Evolutionary conservation across 2,329 filamentous ascomycete species (phyloP), one percentile per base, ranked within the genome.

Genomic region (Aspergillus calidoustus): DNA sequence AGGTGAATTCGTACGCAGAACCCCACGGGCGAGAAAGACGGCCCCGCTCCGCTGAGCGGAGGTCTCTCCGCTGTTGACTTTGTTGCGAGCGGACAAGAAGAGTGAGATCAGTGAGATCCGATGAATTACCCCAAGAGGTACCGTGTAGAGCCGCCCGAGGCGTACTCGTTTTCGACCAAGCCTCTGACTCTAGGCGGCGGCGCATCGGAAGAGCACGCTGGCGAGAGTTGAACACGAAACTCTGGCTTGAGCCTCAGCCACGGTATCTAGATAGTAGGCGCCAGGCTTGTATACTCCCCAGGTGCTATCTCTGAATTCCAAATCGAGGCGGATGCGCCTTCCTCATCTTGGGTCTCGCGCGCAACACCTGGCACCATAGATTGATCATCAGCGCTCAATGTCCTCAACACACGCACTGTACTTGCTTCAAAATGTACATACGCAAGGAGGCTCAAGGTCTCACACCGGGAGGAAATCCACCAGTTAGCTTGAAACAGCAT

Each of bases 41-140:
- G 55, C 55, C 55, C 47, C 55, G 55, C 55, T 52, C 47, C 55
- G 55, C 34, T 8, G 7, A 17, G 43, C 54, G 54, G 54, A 44
- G 23, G 43, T n/a, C 5, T 43, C 46, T 34, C 46, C 54, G 54
- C 13, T 57, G 47, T 19, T 4, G 25, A 7, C 31, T 11, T 44
- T 28, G 13, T 46, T 51, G 23, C 9, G 11, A n/a, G 51, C 23
- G 47, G 38, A 19, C 8, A 28, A 48, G 44, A 22, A 19, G 2
- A 46, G 13, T 30, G 41, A 9, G 13, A 3, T 41, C 11, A 46
- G 13, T 30, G 41, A 9, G 13, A 3, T 41, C 11, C 11, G 34
- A 15, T 15, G 11, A 11, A 41, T 41, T 13, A 15, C 34, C 25
- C 25, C 25, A 28, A 28, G 9, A 41, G 11, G 9, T 15, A 41